These are phyloP conservation scores for Aeminium ludgeri DNA, from an alignment of 495 filamentous ascomycete species.

Conservation along the genomic window DNA sequence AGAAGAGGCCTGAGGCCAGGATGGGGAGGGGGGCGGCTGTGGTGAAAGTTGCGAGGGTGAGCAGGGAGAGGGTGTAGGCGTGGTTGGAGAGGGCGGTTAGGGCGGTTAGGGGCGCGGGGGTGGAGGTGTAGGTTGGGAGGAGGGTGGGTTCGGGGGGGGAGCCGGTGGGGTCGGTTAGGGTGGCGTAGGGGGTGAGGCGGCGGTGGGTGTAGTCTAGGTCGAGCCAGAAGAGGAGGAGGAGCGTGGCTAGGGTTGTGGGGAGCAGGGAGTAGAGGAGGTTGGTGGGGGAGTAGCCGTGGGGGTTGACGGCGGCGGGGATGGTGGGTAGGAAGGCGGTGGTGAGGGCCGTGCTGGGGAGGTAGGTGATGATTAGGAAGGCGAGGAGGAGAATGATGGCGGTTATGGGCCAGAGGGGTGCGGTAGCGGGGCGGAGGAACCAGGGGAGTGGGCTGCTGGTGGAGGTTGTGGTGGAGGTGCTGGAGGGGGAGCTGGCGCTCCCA, in stretches of 20 bases:
- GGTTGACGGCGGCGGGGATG: constrained; percentile 41
- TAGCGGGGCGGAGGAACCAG: constrained; percentile 53
- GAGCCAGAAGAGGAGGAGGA: constrained; percentile 63
- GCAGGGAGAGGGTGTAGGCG: constrained; percentile 50
- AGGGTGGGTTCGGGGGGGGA: constrained; percentile 49
- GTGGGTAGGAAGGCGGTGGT: constrained; percentile 55
- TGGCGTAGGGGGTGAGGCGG: constrained; percentile 57
- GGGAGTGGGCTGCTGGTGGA: constrained; percentile 38
- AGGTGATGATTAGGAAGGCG: constrained; percentile 61
- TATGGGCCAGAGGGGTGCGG: constrained; percentile 45
- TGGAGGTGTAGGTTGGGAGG: constrained; percentile 54
- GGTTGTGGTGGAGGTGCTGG: constrained; percentile 23
- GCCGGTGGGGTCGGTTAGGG: constrained; percentile 40
- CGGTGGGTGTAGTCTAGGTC: constrained; percentile 60
- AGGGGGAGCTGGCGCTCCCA: constrained; percentile 16
- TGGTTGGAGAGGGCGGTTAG: constrained; percentile 42
- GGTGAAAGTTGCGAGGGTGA: constrained; percentile 45
- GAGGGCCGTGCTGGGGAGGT: constrained; percentile 41
- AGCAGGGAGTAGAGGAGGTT: constrained; percentile 82
- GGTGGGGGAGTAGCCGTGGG: constrained; percentile 57
- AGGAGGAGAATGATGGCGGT: constrained; percentile 48
- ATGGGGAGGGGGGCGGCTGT: too few species aligned
- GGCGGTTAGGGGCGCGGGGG: constrained; percentile 45
- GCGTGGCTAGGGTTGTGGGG: constrained; percentile 55
- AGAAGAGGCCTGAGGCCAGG: constrained; percentile 63